phyloP scores from a whole-genome alignment of 805 yeast species.

The Kluyveromyces lactis region DNA sequence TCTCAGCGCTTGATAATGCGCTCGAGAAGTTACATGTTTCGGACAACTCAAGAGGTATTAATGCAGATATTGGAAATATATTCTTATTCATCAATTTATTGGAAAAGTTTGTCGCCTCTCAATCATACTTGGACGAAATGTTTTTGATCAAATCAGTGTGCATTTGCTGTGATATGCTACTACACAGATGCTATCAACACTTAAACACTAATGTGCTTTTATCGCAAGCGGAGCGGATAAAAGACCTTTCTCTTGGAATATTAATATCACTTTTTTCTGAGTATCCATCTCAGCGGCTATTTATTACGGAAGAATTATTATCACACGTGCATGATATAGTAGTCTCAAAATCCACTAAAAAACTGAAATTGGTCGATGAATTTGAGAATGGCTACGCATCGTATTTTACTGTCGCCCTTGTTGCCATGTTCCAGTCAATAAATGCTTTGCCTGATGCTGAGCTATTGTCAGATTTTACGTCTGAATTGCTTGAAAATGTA shows the following conservation, averaged over 20 bases:
- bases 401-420: conserved; percentile 23
- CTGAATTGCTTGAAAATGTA: conserved; percentile 2
- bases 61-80: neutral
- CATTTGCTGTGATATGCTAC: conserved; percentile 26
- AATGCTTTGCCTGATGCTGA: conserved; percentile 11
- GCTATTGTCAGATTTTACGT: conserved; percentile 1
- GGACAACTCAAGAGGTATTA: conserved; percentile 8
- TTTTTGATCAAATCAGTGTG: conserved; percentile 54
- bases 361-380: conserved; percentile 14
- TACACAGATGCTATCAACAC: conserved; percentile 10
- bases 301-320: conserved; percentile 53
- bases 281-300: conserved; percentile 45
- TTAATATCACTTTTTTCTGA: conserved; percentile 29
- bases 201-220: neutral
- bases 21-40: conserved; percentile 28
- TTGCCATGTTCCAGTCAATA: conserved; percentile 19
- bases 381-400: conserved; percentile 11
- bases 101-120: conserved; percentile 17
- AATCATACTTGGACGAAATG: conserved; percentile 38
- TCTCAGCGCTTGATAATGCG: conserved; percentile 27
- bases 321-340: conserved; percentile 44
- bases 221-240: neutral
- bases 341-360: conserved; percentile 30
- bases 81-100: conserved; percentile 7
- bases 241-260: neutral